phyloP scores from a whole-genome alignment of 1,139 yeast species.

The Geotrichum cucujoidarum region DNA sequence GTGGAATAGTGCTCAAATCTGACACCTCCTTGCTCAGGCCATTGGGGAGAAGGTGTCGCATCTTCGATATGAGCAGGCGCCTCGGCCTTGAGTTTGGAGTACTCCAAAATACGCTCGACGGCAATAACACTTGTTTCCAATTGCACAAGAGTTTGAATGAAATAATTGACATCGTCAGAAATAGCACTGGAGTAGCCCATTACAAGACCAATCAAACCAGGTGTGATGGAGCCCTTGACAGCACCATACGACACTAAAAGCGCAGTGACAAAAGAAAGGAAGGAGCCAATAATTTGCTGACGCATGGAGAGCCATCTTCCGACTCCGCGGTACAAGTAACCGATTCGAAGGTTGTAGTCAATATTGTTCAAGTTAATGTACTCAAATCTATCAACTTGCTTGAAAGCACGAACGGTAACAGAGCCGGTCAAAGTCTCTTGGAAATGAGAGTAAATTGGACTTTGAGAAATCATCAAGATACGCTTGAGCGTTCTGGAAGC shows the following conservation, averaged over 20 bases:
- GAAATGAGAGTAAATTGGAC: slow-evolving; percentile 73
- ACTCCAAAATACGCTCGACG: slow-evolving; percentile 71
- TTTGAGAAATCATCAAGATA: slow-evolving; percentile 69
- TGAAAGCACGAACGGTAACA: slow-evolving; percentile 58
- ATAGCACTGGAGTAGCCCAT: slow-evolving; percentile 68
- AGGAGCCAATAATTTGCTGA: slow-evolving; percentile 62
- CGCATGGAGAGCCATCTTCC: slow-evolving; percentile 73
- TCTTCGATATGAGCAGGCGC: slow-evolving; percentile 42
- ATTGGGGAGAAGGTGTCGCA: slow-evolving; percentile 42
- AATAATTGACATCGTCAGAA: slow-evolving; percentile 54
- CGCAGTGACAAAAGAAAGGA: slow-evolving; percentile 58
- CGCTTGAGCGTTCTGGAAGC: slow-evolving; percentile 77
- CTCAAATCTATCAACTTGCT: slow-evolving; percentile 49
- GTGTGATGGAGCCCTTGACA: slow-evolving; percentile 47
- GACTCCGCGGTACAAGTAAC: slow-evolving; percentile 51
- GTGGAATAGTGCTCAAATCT: slow-evolving; percentile 58
- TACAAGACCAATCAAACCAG: slow-evolving; percentile 70
- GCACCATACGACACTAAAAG: slow-evolving; percentile 46
- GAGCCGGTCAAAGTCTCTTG: slow-evolving; percentile 72
- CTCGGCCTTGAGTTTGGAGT: slow-evolving; percentile 58
- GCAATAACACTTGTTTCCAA: slow-evolving; percentile 73
- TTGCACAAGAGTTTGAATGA: slow-evolving; percentile 64
- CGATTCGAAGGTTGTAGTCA: slow-evolving; percentile 58
- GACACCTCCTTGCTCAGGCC: slow-evolving; percentile 63
- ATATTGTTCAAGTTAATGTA: slow-evolving; percentile 54